Evolutionary conservation across 2,329 filamentous ascomycete genomes (phyloP), one percentile per base, ranked within the genome.

Genomic region (Graphilbum fragrans): DNA sequence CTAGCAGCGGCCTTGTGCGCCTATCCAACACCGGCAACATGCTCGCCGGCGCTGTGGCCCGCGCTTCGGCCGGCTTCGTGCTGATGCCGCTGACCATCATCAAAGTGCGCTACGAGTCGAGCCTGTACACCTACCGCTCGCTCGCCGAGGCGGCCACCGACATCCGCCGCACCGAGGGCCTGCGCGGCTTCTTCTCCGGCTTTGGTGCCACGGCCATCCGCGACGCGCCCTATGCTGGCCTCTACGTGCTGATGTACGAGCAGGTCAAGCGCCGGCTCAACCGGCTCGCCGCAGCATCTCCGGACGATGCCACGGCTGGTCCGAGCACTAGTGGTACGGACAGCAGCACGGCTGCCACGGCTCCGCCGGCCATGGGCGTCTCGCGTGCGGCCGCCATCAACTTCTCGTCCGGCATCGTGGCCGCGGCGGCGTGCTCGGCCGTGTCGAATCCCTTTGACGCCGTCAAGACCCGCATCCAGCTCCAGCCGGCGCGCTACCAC

Each of bases 401-500:
- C 59, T 95, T 95, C 54, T 66, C 74, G 14, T 90, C 86, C 0
- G 90, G 85, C 12, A 77, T 86, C 4, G 55, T 88, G 4, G 87
- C 90, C 4, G 90, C 86, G 1, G 82, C 80, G 2, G 65, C 84
- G 23, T 93, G 87, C 42, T 95, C 88, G 1, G 80, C 82, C 4
- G 70, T 96, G 31, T 95, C 92, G 9, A 98, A 98, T 58, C 92
- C 92, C 0, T 96, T 96, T 54, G 92, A 98, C 61, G 87, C 87
- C 1, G 80, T 96, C 59, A 98, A 98, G 66, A 98, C 92, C 19
- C 70, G 92, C 38, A 78, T 98, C 51, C 92, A 98, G 63, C 69
- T 98, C 27, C 85, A 93, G 66, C 92, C 92, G 4, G 69, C 68
- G 7, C 72, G 75, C 43, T 98, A 96, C 56, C 70, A 72, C 27